Evolutionary conservation across 768 basidiomycete genomes (phyloP), one percentile per base, ranked within the genome.

Genomic region (Leccinum ochraceum): DNA sequence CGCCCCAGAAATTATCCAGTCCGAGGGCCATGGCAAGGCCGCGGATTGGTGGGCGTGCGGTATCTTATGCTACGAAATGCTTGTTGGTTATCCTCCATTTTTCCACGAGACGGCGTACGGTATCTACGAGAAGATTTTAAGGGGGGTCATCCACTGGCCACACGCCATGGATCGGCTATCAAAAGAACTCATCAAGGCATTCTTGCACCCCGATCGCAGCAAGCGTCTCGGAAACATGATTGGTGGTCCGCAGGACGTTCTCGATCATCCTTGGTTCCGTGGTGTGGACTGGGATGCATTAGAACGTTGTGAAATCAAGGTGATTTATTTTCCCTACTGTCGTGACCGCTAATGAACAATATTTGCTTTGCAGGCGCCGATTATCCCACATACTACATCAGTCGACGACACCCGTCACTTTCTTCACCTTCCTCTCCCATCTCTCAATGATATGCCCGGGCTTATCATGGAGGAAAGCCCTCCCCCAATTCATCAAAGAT

Each of bases 41-140:
- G 95, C 95, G 6, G 96, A 99, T 72, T 99, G 95, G 95, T 99
- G 97, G 97, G 96, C 97, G 9, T 90, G 95, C 68, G 97, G 97
- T 20, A 92, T 98, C 51, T 80, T 99, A 37, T 94, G 92, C 74
- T 99, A 96, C 73, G 97, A 99, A 74, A 98, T 98, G 95, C 85
- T 99, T 49, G 96, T 96, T 34, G 97, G 97, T 2, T 98, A 96
- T 71, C 95, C 96, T 28, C 97, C 97, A 22, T 99, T 98, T 82
- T 98, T 94, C 75, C 95, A 98, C 71, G 93, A 97, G 74, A 93
- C 94, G n/a, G 89, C 95, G 0, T 92, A 96, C 74, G 95, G 94
- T 51, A 98, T 98, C 76, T 98, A 98, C 74, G 96, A 99, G 78
- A 96, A 95, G 78, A 98, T 99, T 64, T 79, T 99, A 44, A 85